Evolutionary conservation across 192 early-diverging fungal species (phyloP).

Genomic region (Umbelopsis sp.): DNA sequence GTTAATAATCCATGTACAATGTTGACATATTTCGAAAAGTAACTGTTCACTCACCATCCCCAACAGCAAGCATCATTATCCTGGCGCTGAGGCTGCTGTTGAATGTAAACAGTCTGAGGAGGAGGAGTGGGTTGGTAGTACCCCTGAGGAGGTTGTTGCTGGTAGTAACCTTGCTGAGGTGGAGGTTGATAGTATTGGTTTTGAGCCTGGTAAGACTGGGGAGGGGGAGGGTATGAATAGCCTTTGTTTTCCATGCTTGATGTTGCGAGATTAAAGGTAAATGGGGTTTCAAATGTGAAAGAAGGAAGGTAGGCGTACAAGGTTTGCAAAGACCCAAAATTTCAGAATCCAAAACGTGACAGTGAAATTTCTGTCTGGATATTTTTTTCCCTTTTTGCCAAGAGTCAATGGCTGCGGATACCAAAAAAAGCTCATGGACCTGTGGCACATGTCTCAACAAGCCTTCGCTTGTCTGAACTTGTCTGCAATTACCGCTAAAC

Average conservation of each 20-base stretch:
- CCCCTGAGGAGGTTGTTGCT: slow-evolving; percentile 15
- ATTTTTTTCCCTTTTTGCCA: too few relatives aligned
- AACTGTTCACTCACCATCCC: slow-evolving; percentile 27
- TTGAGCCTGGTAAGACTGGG: slow-evolving; percentile 19
- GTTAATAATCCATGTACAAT: background rate
- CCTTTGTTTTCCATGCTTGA: slow-evolving; percentile 15
- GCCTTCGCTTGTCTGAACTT: too few relatives aligned
- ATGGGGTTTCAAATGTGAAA: background rate
- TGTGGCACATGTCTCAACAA: too few relatives aligned
- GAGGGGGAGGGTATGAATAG: slow-evolving; percentile 22
- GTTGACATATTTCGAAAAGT: background rate
- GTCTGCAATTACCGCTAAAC: too few relatives aligned
- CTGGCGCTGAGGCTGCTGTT: slow-evolving; percentile 28
- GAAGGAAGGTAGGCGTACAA: background rate
- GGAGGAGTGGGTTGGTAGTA: slow-evolving; percentile 23
- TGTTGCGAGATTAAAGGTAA: slow-evolving; percentile 1
- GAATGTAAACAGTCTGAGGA: slow-evolving; percentile 23
- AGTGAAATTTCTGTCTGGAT: background rate
- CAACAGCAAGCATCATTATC: slow-evolving; percentile 30
- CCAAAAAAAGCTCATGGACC: too few relatives aligned
- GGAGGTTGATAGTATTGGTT: slow-evolving; percentile 25
- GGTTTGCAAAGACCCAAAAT: background rate
- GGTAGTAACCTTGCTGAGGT: slow-evolving; percentile 24
- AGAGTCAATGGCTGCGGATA: too few relatives aligned
- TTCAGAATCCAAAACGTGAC: background rate